phyloP scores from a whole-genome alignment of 352 stramenopile species.

The Bremia lactucae region DNA sequence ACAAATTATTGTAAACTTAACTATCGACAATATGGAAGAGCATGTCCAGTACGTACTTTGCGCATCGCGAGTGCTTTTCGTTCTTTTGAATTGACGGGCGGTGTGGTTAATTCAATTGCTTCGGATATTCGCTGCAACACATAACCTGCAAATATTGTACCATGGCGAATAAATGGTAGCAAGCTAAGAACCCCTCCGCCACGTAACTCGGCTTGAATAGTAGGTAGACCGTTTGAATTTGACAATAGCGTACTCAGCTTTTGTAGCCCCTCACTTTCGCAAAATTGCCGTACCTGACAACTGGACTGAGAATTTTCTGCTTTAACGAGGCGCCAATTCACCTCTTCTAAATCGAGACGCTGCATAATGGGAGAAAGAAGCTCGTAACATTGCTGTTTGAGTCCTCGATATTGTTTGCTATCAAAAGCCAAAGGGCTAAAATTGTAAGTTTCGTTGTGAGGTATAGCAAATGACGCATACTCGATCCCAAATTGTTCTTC shows the following conservation, averaged over 20 bases:
- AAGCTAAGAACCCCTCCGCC: slow-evolving; percentile 56
- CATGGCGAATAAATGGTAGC: slow-evolving; percentile 68
- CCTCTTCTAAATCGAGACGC: slow-evolving; percentile 28
- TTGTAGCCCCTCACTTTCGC: slow-evolving; percentile 37
- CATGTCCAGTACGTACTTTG: slow-evolving; percentile 25
- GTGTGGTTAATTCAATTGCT: slow-evolving; percentile 27
- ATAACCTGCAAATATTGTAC: slow-evolving; percentile 43
- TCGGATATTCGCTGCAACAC: slow-evolving; percentile 35
- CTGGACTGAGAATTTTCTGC: slow-evolving; percentile 30
- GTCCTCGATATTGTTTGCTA: slow-evolving; percentile 4
- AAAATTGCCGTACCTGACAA: slow-evolving; percentile 29
- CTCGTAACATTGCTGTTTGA: slow-evolving; percentile 6
- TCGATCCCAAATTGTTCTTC: slow-evolving; percentile 33
- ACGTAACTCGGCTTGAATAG: slow-evolving; percentile 57
- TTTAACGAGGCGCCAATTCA: slow-evolving; percentile 39
- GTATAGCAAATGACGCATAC: slow-evolving; percentile 18
- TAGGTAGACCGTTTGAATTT: slow-evolving; percentile 28
- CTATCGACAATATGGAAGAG: background rate
- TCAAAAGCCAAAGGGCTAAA: slow-evolving; percentile 24
- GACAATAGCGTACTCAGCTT: slow-evolving; percentile 40
- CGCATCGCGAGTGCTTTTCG: slow-evolving; percentile 49
- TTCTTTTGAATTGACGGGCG: slow-evolving; percentile 28
- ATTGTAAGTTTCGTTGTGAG: slow-evolving; percentile 15
- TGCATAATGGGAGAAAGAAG: slow-evolving; percentile 15
- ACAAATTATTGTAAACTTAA: background rate